A percentile compares a stretch with the other conserved stretches of the same genome.
Conservation (phyloP, 208 protist species). For the Wallacemonas rigidus region DNA sequence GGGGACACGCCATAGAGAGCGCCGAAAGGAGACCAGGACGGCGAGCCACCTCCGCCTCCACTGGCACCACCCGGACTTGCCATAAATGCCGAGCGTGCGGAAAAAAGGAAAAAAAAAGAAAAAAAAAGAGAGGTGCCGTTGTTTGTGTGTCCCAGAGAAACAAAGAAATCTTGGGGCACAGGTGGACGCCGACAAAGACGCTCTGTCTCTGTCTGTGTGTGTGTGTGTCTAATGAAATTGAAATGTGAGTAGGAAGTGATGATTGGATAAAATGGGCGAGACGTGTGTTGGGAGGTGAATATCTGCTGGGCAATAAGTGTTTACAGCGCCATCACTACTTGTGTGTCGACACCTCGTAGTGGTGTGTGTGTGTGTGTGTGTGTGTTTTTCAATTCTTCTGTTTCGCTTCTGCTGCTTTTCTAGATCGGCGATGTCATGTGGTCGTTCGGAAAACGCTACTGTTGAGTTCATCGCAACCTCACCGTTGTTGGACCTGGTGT, state of each 20-base stretch:
- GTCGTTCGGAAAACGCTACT: too few species aligned
- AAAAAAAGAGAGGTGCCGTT: background rate
- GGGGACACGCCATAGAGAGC: background rate
- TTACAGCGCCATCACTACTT: too few species aligned
- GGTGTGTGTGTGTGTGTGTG: background rate
- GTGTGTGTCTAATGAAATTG: background rate
- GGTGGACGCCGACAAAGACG: too few species aligned
- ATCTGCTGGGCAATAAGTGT: too few species aligned
- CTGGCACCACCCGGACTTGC: too few species aligned
- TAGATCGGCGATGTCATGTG: too few species aligned
- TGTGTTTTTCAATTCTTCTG: background rate
- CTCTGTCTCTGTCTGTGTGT: background rate
- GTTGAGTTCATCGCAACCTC: too few species aligned
- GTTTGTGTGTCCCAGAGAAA: background rate
- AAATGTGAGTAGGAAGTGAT: constrained; percentile 13
- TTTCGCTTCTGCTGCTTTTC: too few species aligned
- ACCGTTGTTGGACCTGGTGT: background rate
- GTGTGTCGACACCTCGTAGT: too few species aligned
- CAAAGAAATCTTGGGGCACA: background rate
- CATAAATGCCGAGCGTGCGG: background rate
- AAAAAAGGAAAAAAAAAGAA: background rate
- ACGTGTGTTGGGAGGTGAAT: background rate
- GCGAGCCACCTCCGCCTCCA: constrained; percentile 3
- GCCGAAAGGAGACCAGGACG: background rate
- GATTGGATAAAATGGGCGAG: background rate